Conservation (phyloP, 495 filamentous ascomycete species). For the Lasiosphaeriaceae sp. region DNA sequence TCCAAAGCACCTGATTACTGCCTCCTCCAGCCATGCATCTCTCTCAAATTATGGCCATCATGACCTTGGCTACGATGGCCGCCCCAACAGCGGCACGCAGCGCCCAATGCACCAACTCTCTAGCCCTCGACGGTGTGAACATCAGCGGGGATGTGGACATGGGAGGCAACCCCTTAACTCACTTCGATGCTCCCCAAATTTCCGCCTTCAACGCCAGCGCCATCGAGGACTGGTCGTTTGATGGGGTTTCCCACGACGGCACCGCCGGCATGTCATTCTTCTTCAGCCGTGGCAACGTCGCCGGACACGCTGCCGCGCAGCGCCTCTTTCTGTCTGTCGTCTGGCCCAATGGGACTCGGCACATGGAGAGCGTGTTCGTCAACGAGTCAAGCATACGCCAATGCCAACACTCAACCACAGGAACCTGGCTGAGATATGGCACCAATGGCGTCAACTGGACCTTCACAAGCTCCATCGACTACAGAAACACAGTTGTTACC, state of each 20-base stretch:
- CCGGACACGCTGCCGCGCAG: background rate
- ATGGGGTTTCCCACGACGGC: slow-evolving; percentile 1
- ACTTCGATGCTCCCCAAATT: slow-evolving; percentile 2
- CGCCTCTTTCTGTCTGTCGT: slow-evolving; percentile 1
- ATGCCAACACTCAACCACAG: background rate
- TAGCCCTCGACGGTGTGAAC: background rate
- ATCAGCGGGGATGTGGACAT: slow-evolving; percentile 19
- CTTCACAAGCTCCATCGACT: background rate
- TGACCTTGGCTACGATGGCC: background rate
- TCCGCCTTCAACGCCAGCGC: background rate
- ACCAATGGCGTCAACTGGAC: background rate
- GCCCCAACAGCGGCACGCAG: background rate
- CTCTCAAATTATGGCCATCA: background rate
- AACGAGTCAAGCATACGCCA: background rate
- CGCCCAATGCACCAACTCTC: background rate
- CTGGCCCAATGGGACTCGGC: slow-evolving; percentile 7
- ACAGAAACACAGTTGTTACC: background rate
- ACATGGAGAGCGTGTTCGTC: slow-evolving; percentile 2
- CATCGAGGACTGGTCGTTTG: slow-evolving; percentile 6
- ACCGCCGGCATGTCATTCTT: background rate
- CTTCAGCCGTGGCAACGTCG: slow-evolving; percentile 3
- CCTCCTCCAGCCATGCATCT: background rate
- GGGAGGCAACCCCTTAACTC: background rate
- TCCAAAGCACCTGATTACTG: background rate
- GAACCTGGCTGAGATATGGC: background rate